Evolutionary conservation across 345 rosid species (phyloP).

Genomic region (Excoecaria agallocha): DNA sequence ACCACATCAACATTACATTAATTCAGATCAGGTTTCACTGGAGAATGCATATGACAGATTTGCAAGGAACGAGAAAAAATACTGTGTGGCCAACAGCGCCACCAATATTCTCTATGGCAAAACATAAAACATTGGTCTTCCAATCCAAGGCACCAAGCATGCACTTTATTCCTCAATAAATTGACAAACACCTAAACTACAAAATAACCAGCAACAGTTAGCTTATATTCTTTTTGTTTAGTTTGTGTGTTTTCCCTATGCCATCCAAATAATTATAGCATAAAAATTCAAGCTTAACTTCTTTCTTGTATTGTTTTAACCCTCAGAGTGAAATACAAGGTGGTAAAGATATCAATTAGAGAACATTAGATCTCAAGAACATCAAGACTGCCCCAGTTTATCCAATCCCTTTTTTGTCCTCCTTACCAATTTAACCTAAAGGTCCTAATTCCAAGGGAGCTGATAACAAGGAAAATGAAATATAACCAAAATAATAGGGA

Average conservation of each 20-base stretch:
- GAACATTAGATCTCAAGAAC: background rate
- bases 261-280: background rate
- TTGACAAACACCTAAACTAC: constrained; percentile 1
- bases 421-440: background rate
- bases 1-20: background rate
- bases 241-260: background rate
- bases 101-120: background rate
- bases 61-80: background rate
- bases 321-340: background rate
- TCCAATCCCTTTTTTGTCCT: background rate
- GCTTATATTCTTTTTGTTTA: background rate
- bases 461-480: too few relatives aligned
- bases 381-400: background rate
- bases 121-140: background rate
- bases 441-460: too few relatives aligned
- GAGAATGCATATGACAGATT: background rate
- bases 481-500: background rate
- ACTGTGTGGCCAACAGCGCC: background rate
- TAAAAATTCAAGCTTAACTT: background rate
- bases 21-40: background rate
- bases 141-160: background rate
- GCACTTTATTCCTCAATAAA: background rate
- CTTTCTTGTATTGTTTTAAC: background rate
- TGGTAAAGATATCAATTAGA: background rate
- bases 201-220: background rate